Base-by-base conservation (phyloP, 306 rosid genomes). In the Cicer cuneatum region DNA sequence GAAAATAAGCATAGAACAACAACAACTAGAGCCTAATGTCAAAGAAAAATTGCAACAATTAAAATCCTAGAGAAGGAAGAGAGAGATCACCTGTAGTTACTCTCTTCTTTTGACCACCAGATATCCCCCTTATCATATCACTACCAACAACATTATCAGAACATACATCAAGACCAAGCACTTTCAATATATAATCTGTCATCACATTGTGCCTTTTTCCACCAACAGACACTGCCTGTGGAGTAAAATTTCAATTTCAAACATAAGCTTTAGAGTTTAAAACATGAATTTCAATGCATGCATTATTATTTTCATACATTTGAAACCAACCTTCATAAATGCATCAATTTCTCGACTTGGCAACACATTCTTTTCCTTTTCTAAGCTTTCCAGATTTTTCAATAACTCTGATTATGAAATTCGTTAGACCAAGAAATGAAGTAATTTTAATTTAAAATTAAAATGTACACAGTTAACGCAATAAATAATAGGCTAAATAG, bases 41-140 rank as follows among this genome's bases (percentile, higher is more conserved):
- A 29, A 29, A 29, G 33, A 29, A 29, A 29, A 29, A 29, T 29
- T 29, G 33, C 5, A 29, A 29, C 33, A 29, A 29, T 3, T 29
- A 29, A 29, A 29, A 29, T 29, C 2, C 37, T 13, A 57, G 14
- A 53, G 8, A 19, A 35, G 45, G 67, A 49, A 51, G 75, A 82
- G 37, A 82, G n/a, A 59, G 37, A 67, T 54, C 59, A 90, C 98
- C 97, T 84, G 98, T 89, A 8, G 98, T 93, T 8, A 93, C 98
- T 80, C 98, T 86, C 80, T 88, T 93, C 68, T 84, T 93, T 74
- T 93, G 98, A 76, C 98, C 98, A 61, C 98, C 98, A 8, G 98
- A 93, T 41, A 90, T 78, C 5, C 98, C 98, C 75, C 98, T 84
- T 5, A 84, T 68, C 97, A 93, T 93, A 33, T 93, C 98, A 70